These are phyloP conservation scores for Acer saccharum DNA, from an alignment of 345 rosid species.

Conservation along the genomic window DNA sequence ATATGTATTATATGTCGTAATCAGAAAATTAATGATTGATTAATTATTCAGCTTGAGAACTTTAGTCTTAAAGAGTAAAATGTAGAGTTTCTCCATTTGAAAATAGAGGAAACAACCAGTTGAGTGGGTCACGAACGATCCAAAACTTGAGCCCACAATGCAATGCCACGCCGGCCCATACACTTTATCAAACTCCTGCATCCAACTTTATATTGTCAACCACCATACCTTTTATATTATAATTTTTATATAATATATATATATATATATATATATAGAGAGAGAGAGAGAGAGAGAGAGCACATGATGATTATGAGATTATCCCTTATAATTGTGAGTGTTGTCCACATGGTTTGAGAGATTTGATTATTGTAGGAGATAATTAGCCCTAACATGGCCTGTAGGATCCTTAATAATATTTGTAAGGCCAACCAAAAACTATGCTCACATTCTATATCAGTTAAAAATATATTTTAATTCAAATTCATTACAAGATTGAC, in stretches of 20 bases:
- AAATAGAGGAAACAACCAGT: slow-evolving; percentile 85
- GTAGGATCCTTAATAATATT: slow-evolving; percentile 23
- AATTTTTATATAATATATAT: no score
- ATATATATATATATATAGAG: no score
- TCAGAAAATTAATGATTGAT: background rate
- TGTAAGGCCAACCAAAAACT: no score
- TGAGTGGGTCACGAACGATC: slow-evolving; percentile 84
- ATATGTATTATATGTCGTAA: no score
- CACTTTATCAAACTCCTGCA: slow-evolving; percentile 86
- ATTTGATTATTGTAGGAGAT: background rate
- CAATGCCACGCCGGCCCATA: slow-evolving; percentile 99
- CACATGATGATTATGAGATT: background rate
- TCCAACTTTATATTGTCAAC: no score
- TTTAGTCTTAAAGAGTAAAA: slow-evolving; percentile 73
- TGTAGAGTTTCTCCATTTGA: slow-evolving; percentile 70
- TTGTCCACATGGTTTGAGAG: slow-evolving; percentile 38
- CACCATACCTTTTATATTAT: no score
- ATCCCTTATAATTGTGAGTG: background rate
- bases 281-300: background rate
- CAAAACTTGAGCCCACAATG: slow-evolving; percentile 84
- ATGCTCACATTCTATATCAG: no score
- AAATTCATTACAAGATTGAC: no score
- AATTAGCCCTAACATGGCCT: slow-evolving; percentile 31
- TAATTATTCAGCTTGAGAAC: slow-evolving; percentile 37
- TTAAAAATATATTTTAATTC: no score